These are phyloP conservation scores for Diaporthe ilicicola DNA, from an alignment of 2,329 filamentous ascomycete species.

Conservation along the genomic window DNA sequence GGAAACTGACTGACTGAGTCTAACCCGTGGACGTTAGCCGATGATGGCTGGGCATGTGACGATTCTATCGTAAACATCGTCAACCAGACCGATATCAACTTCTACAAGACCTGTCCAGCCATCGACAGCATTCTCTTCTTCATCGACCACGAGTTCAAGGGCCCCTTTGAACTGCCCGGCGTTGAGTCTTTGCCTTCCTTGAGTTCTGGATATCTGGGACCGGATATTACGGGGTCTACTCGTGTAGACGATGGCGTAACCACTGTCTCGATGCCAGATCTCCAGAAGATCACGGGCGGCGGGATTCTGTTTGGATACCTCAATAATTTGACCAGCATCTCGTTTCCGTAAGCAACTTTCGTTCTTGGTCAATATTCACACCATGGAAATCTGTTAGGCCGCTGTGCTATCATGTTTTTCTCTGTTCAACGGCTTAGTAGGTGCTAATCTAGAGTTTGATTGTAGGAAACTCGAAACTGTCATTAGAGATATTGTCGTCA, in stretches of 20 bases:
- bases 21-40: not conserved
- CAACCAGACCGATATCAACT: constrained; percentile 9
- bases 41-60: not conserved
- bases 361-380: not conserved
- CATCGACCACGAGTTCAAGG: not conserved
- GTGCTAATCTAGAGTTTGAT: not conserved
- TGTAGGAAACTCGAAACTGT: constrained; percentile 6
- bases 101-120: constrained; percentile 14
- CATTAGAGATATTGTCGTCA: not conserved
- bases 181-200: not conserved
- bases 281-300: not conserved
- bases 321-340: not conserved
- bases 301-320: not conserved
- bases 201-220: not conserved
- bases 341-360: not conserved
- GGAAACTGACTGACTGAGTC: not conserved
- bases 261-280: constrained; percentile 9
- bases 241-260: constrained; percentile 3
- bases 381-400: not conserved
- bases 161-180: constrained; percentile 1
- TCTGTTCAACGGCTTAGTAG: not conserved
- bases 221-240: not conserved
- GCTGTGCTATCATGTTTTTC: not conserved
- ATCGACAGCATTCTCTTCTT: not conserved
- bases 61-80: constrained; percentile 10